Conservation (phyloP, 2,329 filamentous ascomycete species). For the Leptographium radiaticola region DNA sequence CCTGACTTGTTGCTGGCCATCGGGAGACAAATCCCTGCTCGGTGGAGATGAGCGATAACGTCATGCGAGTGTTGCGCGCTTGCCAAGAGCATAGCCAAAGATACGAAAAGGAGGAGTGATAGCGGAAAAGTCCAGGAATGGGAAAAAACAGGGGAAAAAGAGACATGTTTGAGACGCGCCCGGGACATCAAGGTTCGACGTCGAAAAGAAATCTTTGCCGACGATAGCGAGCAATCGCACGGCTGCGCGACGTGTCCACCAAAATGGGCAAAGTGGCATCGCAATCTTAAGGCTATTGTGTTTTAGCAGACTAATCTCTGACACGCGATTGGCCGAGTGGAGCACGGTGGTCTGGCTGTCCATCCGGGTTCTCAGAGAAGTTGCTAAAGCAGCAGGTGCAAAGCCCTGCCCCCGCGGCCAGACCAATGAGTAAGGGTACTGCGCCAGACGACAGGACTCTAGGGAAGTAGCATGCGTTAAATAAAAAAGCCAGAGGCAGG, state of each 20-base stretch:
- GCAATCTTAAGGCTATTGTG: neutral
- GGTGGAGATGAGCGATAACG: neutral
- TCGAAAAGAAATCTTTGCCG: neutral
- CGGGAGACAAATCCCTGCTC: neutral
- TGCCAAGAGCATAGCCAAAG: neutral
- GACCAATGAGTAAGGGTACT: too few relatives aligned
- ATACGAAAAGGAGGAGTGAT: neutral
- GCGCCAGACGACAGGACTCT: too few relatives aligned
- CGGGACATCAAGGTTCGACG: too few relatives aligned
- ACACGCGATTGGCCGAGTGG: neutral
- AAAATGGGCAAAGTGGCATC: neutral
- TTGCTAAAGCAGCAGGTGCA: neutral
- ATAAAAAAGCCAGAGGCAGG: too few relatives aligned
- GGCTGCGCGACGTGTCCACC: neutral
- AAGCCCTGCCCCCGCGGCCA: too few relatives aligned
- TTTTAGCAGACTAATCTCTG: neutral
- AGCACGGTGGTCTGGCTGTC: neutral
- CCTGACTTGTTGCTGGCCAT: conserved; percentile 29
- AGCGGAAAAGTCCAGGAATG: neutral
- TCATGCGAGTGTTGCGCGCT: neutral
- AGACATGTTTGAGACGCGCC: neutral
- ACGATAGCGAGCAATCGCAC: neutral
- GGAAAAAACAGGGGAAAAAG: neutral
- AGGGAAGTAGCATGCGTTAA: too few relatives aligned
- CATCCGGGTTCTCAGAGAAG: neutral